Evolutionary conservation across 2,329 filamentous ascomycete genomes (phyloP).

Genomic region (Geosmithia putterillii): DNA sequence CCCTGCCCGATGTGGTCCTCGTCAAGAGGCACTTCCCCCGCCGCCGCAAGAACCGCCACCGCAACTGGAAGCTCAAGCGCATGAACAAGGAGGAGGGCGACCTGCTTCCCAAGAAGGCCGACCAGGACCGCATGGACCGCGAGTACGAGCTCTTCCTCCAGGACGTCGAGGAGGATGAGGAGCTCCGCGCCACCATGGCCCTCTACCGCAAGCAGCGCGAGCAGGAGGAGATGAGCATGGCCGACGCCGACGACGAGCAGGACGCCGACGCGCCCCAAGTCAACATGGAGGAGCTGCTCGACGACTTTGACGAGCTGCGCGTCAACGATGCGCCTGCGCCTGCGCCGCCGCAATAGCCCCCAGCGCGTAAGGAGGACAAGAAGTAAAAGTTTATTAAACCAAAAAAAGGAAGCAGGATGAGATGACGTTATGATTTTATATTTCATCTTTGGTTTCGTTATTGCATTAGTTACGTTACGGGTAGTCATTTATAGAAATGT

Average conservation of each 20-base stretch:
- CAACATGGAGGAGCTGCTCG: constrained; percentile 70
- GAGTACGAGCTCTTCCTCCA: constrained; percentile 97
- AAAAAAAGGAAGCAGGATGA: neutral
- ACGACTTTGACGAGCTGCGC: constrained; percentile 84
- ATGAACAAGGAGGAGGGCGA: constrained; percentile 87
- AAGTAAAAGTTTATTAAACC: neutral
- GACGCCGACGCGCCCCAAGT: constrained; percentile 59
- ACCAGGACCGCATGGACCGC: constrained; percentile 76
- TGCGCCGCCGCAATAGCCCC: neutral
- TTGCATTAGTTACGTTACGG: neutral
- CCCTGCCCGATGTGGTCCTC: constrained; percentile 82
- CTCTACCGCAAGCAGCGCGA: constrained; percentile 62
- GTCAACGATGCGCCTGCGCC: constrained; percentile 41
- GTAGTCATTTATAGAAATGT: constrained; percentile 17
- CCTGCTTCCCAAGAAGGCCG: constrained; percentile 71
- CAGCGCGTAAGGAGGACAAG: constrained; percentile 3
- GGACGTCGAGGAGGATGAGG: constrained; percentile 91
- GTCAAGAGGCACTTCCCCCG: constrained; percentile 95
- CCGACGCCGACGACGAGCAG: constrained; percentile 49
- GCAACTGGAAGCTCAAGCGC: constrained; percentile 91
- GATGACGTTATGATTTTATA: neutral
- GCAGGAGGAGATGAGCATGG: constrained; percentile 53
- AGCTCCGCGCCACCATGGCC: constrained; percentile 71
- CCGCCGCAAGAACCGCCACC: constrained; percentile 65
- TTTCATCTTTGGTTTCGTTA: neutral